Percentiles rank a stretch among this genome's conserved stretches.
Conservation (phyloP, 2,329 filamentous ascomycete species). For the Macrophomina phaseolina region DNA sequence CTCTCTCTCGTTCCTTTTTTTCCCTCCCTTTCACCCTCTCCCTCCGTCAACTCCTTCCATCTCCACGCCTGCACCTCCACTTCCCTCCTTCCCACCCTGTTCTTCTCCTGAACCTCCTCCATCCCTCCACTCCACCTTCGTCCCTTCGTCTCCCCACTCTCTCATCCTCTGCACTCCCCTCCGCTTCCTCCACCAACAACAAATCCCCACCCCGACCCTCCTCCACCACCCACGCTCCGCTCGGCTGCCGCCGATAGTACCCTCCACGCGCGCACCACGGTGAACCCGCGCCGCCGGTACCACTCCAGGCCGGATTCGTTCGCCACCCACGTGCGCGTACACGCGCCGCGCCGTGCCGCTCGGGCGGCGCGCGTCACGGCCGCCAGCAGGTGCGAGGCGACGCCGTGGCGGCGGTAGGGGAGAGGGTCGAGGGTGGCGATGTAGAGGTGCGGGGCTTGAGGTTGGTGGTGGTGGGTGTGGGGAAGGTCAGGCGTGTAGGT, state of each 20-base stretch:
- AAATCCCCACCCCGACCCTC: slow-evolving; percentile 45
- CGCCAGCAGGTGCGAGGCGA: slow-evolving; percentile 61
- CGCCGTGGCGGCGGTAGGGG: slow-evolving; percentile 63
- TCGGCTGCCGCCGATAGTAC: slow-evolving; percentile 65
- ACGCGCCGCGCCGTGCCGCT: slow-evolving; percentile 59
- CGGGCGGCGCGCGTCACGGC: slow-evolving; percentile 51
- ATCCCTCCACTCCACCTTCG: not conserved
- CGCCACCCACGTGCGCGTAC: slow-evolving; percentile 68
- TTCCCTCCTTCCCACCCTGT: not conserved
- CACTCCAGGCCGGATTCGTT: slow-evolving; percentile 65
- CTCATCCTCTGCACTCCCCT: not conserved
- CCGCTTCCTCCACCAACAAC: not conserved
- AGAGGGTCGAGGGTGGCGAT: slow-evolving; percentile 65
- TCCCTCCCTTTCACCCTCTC: too few relatives aligned
- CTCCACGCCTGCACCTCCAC: not conserved
- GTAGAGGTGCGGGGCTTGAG: slow-evolving; percentile 55
- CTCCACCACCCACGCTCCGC: slow-evolving; percentile 61
- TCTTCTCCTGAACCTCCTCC: not conserved
- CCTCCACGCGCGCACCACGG: slow-evolving; percentile 57
- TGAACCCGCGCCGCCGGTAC: slow-evolving; percentile 65
- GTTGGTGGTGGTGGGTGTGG: slow-evolving; percentile 14
- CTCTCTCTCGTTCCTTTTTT: too few relatives aligned
- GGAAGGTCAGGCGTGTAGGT: slow-evolving; percentile 10
- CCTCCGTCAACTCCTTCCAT: not conserved
- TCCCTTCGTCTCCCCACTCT: not conserved